phyloP scores from a whole-genome alignment of 1,284 basidiomycete species.

The Heterobasidion irregulare region DNA sequence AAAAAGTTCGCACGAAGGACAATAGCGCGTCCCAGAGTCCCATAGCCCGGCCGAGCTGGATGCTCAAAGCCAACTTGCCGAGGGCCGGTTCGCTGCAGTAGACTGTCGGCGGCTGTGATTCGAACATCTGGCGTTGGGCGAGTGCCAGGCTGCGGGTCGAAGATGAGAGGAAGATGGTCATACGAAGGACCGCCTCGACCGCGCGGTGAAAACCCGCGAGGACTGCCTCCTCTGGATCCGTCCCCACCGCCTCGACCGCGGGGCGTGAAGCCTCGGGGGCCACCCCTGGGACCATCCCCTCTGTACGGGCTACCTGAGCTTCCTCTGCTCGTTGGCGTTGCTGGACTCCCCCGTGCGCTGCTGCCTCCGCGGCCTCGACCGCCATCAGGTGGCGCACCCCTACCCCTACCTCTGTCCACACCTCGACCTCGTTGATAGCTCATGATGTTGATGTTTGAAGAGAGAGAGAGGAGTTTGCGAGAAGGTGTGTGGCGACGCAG shows the following conservation, averaged over 20 bases:
- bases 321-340: constrained; percentile 3
- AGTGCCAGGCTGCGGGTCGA: constrained; percentile 27
- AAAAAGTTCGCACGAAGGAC: constrained; percentile 65
- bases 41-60: constrained; percentile 61
- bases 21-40: constrained; percentile 44
- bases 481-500: neutral
- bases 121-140: constrained; percentile 36
- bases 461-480: neutral
- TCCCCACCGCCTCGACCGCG: constrained; percentile 17
- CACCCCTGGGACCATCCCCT: constrained; percentile 6
- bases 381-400: constrained; percentile 10
- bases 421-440: constrained; percentile 3
- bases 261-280: constrained; percentile 5
- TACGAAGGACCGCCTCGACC: constrained; percentile 20
- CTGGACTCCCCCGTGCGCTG: constrained; percentile 14
- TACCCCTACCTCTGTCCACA: constrained; percentile 3
- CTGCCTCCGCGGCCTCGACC: constrained; percentile 16
- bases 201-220: constrained; percentile 5
- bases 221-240: constrained; percentile 9
- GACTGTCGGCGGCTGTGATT: constrained; percentile 28
- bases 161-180: constrained; percentile 16
- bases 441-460: neutral
- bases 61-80: constrained; percentile 28
- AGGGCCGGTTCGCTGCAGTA: constrained; percentile 22
- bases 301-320: constrained; percentile 14